These are phyloP conservation scores for Simplicillium sp. DNA, from an alignment of 2,329 filamentous ascomycete species.

Conservation along the genomic window DNA sequence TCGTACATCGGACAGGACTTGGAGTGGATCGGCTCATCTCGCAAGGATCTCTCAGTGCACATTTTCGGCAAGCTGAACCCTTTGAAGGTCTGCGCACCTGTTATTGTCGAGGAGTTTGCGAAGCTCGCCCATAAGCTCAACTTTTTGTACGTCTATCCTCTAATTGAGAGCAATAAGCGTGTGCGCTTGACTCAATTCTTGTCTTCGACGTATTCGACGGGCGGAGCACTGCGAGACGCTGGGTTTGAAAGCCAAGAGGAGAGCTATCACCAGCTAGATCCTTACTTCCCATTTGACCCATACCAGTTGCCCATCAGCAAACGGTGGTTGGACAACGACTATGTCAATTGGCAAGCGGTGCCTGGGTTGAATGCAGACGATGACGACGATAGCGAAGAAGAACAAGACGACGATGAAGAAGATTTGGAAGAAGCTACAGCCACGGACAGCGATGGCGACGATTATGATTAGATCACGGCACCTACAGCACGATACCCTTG, in stretches of 20 bases:
- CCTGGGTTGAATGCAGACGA: conserved; percentile 56
- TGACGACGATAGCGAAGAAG: conserved; percentile 43
- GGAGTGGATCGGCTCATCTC: conserved; percentile 65
- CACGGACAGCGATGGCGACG: conserved; percentile 36
- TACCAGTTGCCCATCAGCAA: conserved; percentile 84
- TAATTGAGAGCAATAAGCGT: conserved; percentile 88
- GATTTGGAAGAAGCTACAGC: conserved; percentile 40
- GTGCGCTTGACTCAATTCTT: conserved; percentile 68
- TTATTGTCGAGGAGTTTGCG: conserved; percentile 86
- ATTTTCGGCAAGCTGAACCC: conserved; percentile 89
- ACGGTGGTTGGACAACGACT: conserved; percentile 78
- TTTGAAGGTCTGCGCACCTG: conserved; percentile 84
- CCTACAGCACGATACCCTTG: too few species aligned
- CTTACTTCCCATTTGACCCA: conserved; percentile 96
- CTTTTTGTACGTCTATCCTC: conserved; percentile 81
- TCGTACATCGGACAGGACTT: conserved; percentile 62
- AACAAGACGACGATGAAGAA: conserved; percentile 38
- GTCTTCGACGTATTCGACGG: conserved; percentile 43
- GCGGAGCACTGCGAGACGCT: conserved; percentile 43
- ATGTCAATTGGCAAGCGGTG: conserved; percentile 70
- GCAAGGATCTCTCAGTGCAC: conserved; percentile 64
- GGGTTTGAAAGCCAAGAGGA: conserved; percentile 51
- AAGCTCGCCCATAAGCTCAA: conserved; percentile 76
- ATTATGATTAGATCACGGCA: conserved; percentile 20
- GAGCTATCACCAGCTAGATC: conserved; percentile 75